These are phyloP conservation scores for Yamadazyma olivae DNA, from an alignment of 805 yeast species.

Conservation along the genomic window DNA sequence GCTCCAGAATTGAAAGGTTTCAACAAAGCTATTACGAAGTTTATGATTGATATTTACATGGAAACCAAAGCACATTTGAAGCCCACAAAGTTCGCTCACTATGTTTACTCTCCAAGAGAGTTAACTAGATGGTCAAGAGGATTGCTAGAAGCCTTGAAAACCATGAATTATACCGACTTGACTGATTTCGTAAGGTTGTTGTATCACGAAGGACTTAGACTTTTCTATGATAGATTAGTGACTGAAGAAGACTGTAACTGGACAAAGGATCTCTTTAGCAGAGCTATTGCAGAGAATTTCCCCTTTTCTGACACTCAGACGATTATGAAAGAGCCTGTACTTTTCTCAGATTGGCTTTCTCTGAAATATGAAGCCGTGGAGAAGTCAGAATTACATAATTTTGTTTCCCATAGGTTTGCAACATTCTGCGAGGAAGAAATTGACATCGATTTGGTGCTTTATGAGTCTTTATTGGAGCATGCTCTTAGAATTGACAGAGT, in stretches of 20 bases:
- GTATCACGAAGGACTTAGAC: constrained; percentile 77
- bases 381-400: constrained; percentile 44
- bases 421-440: constrained; percentile 79
- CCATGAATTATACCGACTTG: constrained; percentile 32
- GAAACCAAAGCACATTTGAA: constrained; percentile 42
- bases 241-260: constrained; percentile 42
- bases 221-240: constrained; percentile 73
- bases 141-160: constrained; percentile 49
- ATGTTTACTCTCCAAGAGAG: constrained; percentile 86
- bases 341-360: constrained; percentile 76
- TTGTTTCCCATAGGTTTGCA: constrained; percentile 60
- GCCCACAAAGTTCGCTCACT: constrained; percentile 47
- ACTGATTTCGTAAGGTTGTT: constrained; percentile 58
- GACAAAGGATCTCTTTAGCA: constrained; percentile 39
- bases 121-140: constrained; percentile 85
- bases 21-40: constrained; percentile 47
- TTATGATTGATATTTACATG: constrained; percentile 66
- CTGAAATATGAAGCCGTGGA: constrained; percentile 57
- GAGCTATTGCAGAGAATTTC: constrained; percentile 39
- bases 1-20: constrained; percentile 61
- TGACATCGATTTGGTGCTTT: constrained; percentile 57
- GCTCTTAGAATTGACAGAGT: constrained; percentile 78
- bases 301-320: constrained; percentile 38
- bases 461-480: constrained; percentile 71
- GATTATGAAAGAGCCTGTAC: constrained; percentile 48